These are phyloP conservation scores for Xylaria venustula DNA, from an alignment of 495 filamentous ascomycete genomes.

Conservation along the genomic window DNA sequence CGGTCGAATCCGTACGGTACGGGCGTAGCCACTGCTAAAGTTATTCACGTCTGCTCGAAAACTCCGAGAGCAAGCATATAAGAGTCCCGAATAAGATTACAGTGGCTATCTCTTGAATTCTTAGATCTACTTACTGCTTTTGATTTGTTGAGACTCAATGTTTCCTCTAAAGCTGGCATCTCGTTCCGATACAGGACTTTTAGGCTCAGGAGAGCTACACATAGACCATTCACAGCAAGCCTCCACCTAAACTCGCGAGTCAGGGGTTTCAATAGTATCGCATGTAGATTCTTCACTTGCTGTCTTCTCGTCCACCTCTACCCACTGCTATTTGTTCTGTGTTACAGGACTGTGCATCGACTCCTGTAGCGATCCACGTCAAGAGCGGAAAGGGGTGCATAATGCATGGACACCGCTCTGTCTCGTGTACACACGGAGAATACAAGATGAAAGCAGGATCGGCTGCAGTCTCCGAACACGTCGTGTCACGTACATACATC, in stretches of 20 bases:
- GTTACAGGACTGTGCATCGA: neutral
- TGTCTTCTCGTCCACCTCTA: neutral
- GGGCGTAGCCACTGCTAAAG: too few relatives aligned
- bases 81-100: too few relatives aligned
- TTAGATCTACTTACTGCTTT: too few relatives aligned
- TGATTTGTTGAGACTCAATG: too few relatives aligned
- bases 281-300: neutral
- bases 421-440: slow-evolving; percentile 1
- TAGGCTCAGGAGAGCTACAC: too few relatives aligned
- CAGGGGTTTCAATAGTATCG: neutral
- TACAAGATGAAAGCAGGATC: neutral
- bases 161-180: too few relatives aligned
- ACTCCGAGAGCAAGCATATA: too few relatives aligned
- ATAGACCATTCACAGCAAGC: neutral
- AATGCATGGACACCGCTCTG: neutral
- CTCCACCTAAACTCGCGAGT: neutral
- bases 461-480: neutral
- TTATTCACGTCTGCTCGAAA: too few relatives aligned
- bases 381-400: neutral
- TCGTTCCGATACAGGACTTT: too few relatives aligned
- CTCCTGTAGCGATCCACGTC: neutral
- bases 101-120: too few relatives aligned
- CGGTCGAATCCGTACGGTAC: too few relatives aligned
- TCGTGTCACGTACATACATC: neutral
- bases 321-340: slow-evolving; percentile 2